These are phyloP conservation scores for Trametes sp. DNA, from an alignment of 1,284 basidiomycete genomes.

Conservation along the genomic window DNA sequence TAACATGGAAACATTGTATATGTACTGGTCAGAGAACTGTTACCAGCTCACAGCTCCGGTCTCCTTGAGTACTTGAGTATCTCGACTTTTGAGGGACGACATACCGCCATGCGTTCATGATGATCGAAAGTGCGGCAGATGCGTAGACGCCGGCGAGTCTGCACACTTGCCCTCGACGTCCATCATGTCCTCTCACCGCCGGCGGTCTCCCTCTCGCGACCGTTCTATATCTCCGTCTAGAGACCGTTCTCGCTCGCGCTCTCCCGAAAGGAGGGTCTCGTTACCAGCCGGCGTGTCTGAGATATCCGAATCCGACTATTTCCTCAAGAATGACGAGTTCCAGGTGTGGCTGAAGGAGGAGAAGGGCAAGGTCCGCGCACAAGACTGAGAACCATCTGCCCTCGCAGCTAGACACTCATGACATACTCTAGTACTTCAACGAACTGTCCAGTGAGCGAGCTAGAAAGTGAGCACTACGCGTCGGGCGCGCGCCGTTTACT, in stretches of 20 bases:
- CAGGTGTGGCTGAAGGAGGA: conserved; percentile 80
- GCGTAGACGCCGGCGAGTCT: background rate
- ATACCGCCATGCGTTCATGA: background rate
- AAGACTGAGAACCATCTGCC: background rate
- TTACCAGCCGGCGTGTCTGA: conserved; percentile 62
- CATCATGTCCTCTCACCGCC: conserved; percentile 38
- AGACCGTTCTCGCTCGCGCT: conserved; percentile 51
- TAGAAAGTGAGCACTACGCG: conserved; percentile 60
- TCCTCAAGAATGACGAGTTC: conserved; percentile 80
- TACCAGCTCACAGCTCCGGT: background rate
- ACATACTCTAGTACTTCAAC: conserved; percentile 68
- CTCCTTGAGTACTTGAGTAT: no score
- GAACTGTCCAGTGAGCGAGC: conserved; percentile 78
- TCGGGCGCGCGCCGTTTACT: conserved; percentile 37
- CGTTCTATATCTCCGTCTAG: conserved; percentile 35
- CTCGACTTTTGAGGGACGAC: background rate
- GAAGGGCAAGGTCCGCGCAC: conserved; percentile 69
- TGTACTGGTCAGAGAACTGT: background rate
- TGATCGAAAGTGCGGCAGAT: no score
- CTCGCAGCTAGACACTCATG: background rate
- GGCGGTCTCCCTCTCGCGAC: conserved; percentile 35
- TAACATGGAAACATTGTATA: conserved; percentile 40
- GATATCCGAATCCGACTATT: conserved; percentile 79
- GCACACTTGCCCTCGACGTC: conserved; percentile 3
- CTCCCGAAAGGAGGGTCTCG: conserved; percentile 49